phyloP scores from a whole-genome alignment of 306 rosid genomes.

The Rosa rugosa region DNA sequence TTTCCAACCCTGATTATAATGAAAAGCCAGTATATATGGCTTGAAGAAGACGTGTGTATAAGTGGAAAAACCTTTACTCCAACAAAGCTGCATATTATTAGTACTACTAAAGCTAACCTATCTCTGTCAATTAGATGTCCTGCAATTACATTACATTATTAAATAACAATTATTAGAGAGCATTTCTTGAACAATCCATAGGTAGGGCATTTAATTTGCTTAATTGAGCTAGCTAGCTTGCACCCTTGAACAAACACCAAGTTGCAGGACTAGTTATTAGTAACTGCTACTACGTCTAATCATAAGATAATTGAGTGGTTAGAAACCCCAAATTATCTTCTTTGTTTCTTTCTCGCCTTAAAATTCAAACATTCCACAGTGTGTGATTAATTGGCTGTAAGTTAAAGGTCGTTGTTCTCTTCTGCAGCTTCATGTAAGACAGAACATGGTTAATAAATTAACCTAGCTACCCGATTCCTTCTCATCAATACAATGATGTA shows the following conservation, averaged over 20 bases:
- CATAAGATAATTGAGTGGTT: conserved; percentile 7
- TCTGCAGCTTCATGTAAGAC: conserved; percentile 3
- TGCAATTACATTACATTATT: neutral
- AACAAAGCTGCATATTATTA: neutral
- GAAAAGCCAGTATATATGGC: neutral
- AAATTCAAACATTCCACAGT: conserved; percentile 13
- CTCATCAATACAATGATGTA: neutral
- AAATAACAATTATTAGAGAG: neutral
- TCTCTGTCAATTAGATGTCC: conserved; percentile 1
- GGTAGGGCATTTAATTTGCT: neutral
- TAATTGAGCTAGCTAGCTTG: conserved; percentile 3
- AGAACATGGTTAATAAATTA: conserved; percentile 20
- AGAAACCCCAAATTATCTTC: neutral
- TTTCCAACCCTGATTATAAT: neutral
- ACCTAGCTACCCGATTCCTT: conserved; percentile 21
- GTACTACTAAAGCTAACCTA: neutral
- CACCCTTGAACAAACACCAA: neutral
- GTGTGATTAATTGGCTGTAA: conserved; percentile 11
- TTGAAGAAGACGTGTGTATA: conserved; percentile 1
- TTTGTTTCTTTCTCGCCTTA: neutral
- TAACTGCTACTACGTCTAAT: neutral
- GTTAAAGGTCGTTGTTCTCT: neutral
- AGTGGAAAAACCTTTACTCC: neutral
- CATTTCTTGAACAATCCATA: neutral
- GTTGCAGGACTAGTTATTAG: neutral